These are phyloP conservation scores for Cryptomeria japonica DNA, from an alignment of 75 land plant genomes.

Conservation along the genomic window DNA sequence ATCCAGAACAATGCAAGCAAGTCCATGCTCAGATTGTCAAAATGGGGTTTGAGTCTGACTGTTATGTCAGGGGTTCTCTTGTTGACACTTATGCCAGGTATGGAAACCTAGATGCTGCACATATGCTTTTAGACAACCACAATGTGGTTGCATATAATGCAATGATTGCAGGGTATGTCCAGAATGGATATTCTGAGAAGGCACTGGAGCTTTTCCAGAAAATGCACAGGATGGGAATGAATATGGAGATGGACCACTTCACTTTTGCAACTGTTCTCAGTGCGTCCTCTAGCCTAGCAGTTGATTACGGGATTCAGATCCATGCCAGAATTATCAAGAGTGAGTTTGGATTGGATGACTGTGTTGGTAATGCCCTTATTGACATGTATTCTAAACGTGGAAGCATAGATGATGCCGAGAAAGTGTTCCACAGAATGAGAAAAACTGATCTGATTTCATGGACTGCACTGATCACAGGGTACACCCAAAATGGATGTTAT, in stretches of 20 bases:
- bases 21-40: slow-evolving; percentile 39
- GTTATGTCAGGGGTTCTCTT: slow-evolving; percentile 34
- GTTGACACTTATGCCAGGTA: slow-evolving; percentile 53
- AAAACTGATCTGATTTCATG: slow-evolving; percentile 15
- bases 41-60: slow-evolving; percentile 29
- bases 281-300: slow-evolving; percentile 16
- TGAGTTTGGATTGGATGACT: slow-evolving; percentile 21
- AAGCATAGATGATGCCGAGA: slow-evolving; percentile 13
- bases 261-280: slow-evolving; percentile 37
- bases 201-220: slow-evolving; percentile 32
- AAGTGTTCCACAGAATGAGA: slow-evolving; percentile 16
- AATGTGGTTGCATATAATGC: slow-evolving; percentile 39
- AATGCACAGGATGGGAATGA: slow-evolving; percentile 23
- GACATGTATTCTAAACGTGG: slow-evolving; percentile 30
- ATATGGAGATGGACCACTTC: slow-evolving; percentile 29
- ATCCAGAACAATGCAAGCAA: slow-evolving; percentile 5
- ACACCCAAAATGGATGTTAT: slow-evolving; percentile 14
- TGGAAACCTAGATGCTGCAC: slow-evolving; percentile 33
- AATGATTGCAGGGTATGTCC: slow-evolving; percentile 45
- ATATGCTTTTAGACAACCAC: slow-evolving; percentile 18
- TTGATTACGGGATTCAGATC: slow-evolving; percentile 17
- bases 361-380: slow-evolving; percentile 24
- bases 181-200: slow-evolving; percentile 30
- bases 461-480: slow-evolving; percentile 29
- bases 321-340: slow-evolving; percentile 21